Conservation (phyloP, 2,329 filamentous ascomycete species). For the Rhinocladiella similis region DNA sequence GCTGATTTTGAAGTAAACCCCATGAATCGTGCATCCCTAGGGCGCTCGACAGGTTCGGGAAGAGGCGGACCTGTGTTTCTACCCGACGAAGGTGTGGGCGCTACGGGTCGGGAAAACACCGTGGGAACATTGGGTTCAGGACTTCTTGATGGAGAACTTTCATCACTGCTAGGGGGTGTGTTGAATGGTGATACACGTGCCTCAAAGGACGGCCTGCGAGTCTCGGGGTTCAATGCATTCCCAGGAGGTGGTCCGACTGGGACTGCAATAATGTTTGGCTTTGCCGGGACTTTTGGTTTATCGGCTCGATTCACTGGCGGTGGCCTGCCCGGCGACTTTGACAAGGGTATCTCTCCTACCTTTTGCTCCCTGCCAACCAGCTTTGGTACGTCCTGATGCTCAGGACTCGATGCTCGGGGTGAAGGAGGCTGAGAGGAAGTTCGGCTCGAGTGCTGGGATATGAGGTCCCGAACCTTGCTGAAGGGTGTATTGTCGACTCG, state of each 20-base stretch:
- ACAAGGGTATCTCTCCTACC: not conserved
- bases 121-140: conserved; percentile 6
- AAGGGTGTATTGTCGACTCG: conserved; percentile 23
- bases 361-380: not conserved
- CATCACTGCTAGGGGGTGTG: conserved; percentile 76
- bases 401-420: conserved; percentile 19
- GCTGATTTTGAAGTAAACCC: conserved; percentile 20
- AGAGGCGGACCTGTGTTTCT: not conserved
- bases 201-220: conserved; percentile 41
- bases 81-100: not conserved
- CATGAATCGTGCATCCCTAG: conserved; percentile 24
- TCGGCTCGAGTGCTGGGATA: conserved; percentile 29
- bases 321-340: conserved; percentile 37
- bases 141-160: conserved; percentile 46
- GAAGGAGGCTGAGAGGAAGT: conserved; percentile 27
- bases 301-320: conserved; percentile 78
- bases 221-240: conserved; percentile 31
- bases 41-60: conserved; percentile 5
- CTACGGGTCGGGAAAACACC: not conserved
- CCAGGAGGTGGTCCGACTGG: conserved; percentile 8
- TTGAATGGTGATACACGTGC: conserved; percentile 74
- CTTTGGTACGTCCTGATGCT: conserved; percentile 2
- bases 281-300: conserved; percentile 67
- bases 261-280: conserved; percentile 36
- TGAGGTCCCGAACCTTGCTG: conserved; percentile 25